phyloP scores from a whole-genome alignment of 2,329 filamentous ascomycete genomes.

The Leptographium flavum region DNA sequence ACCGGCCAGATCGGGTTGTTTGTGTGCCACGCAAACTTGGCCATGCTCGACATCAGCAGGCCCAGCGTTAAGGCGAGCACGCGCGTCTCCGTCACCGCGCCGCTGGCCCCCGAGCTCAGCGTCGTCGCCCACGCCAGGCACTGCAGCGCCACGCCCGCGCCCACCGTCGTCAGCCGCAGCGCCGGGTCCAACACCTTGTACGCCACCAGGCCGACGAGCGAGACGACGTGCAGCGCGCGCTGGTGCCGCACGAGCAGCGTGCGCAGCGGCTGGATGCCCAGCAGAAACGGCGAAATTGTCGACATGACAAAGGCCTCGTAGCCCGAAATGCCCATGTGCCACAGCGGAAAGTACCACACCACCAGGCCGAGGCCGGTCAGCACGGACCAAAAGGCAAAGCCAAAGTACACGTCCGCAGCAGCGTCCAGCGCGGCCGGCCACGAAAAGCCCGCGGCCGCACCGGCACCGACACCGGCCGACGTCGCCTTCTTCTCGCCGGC shows the following conservation, averaged over 20 bases:
- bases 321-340: conserved; percentile 98
- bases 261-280: conserved; percentile 57
- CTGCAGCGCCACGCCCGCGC: conserved; percentile 65
- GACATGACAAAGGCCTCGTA: conserved; percentile 84
- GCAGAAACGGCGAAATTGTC: conserved; percentile 66
- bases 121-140: conserved; percentile 76
- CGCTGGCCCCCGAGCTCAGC: conserved; percentile 64
- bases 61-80: conserved; percentile 71
- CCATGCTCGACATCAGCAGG: conserved; percentile 68
- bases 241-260: conserved; percentile 54
- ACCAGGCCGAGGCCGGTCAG: conserved; percentile 77
- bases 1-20: conserved; percentile 97
- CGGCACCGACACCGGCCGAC: conserved; percentile 42
- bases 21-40: conserved; percentile 86
- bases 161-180: conserved; percentile 64
- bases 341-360: conserved; percentile 96
- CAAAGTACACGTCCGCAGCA: conserved; percentile 79
- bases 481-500: conserved; percentile 65
- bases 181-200: conserved; percentile 63
- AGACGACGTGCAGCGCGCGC: conserved; percentile 59
- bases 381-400: conserved; percentile 92
- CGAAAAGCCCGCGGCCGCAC: conserved; percentile 52
- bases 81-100: conserved; percentile 63
- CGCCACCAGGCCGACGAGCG: conserved; percentile 58
- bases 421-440: conserved; percentile 66